Percentiles rank a stretch among this genome's conserved stretches.
Evolutionary conservation across 1,284 basidiomycete genomes (phyloP).

Genomic region (Takashimella koratensis): DNA sequence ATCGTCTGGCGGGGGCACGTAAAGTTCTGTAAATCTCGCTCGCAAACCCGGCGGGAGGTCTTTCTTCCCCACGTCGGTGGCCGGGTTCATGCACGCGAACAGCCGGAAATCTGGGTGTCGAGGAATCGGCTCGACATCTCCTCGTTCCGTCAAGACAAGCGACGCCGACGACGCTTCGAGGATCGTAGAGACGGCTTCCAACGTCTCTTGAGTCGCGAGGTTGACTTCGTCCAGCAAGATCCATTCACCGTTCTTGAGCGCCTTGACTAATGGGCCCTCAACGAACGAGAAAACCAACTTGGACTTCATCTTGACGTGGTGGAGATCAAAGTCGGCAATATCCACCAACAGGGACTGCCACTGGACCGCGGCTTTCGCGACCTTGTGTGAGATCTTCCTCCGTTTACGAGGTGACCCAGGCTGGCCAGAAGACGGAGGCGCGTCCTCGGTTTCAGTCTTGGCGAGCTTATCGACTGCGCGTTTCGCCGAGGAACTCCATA

Average conservation of each 20-base stretch:
- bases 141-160: constrained; percentile 89
- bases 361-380: constrained; percentile 44
- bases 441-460: constrained; percentile 46
- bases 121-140: constrained; percentile 81
- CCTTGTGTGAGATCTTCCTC: constrained; percentile 60
- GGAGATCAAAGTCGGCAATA: constrained; percentile 76
- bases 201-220: constrained; percentile 86
- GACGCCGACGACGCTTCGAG: constrained; percentile 82
- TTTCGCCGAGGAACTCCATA: constrained; percentile 59
- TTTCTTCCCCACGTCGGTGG: constrained; percentile 97
- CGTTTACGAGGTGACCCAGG: constrained; percentile 61
- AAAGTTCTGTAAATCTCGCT: constrained; percentile 90
- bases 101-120: constrained; percentile 93
- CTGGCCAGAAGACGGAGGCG: neutral
- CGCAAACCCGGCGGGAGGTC: constrained; percentile 89
- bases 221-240: constrained; percentile 96
- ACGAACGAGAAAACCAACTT: constrained; percentile 93
- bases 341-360: constrained; percentile 74
- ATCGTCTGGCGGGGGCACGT: constrained; percentile 87
- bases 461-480: constrained; percentile 51
- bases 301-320: constrained; percentile 76
- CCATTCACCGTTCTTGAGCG: constrained; percentile 87
- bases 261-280: constrained; percentile 93
- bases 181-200: constrained; percentile 86
- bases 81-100: constrained; percentile 99